A percentile compares a stretch with the other conserved stretches of the same genome.
Conservation (phyloP, 192 early-diverging fungal species). For the Glomus cerebriforme region DNA sequence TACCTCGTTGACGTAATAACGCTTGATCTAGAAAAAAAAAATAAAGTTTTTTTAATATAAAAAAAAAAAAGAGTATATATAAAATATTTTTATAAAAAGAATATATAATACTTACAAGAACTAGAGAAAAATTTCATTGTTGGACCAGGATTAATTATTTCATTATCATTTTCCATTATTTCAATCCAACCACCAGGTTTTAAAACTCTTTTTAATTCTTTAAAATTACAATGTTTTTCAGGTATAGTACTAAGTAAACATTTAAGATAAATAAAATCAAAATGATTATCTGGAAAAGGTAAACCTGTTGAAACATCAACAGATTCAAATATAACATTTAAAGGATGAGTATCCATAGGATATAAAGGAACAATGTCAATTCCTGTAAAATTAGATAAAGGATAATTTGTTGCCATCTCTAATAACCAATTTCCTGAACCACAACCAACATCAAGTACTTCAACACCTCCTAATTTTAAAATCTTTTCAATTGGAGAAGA, state of each 20-base stretch:
- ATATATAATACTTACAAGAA: not conserved
- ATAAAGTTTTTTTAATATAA: not conserved
- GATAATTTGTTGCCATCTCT: conserved; percentile 2
- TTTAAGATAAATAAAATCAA: conserved; percentile 16
- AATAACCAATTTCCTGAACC: not conserved
- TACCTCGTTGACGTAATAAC: not conserved
- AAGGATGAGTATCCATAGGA: not conserved
- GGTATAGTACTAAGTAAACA: not conserved
- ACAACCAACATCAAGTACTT: conserved; percentile 13
- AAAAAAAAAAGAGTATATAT: not conserved
- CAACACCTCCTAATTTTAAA: not conserved
- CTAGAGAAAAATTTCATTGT: not conserved
- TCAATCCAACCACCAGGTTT: conserved; percentile 10
- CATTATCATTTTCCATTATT: not conserved
- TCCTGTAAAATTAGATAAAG: conserved; percentile 4
- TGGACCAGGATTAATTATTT: not conserved
- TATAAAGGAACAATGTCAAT: not conserved
- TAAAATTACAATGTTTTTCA: not conserved
- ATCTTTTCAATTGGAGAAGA: not conserved
- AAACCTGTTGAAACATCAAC: not conserved
- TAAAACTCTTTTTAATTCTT: not conserved
- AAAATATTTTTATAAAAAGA: not conserved
- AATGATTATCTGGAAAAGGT: not conserved
- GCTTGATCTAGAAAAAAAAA: not conserved
- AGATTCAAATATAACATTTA: not conserved